Percentiles rank a stretch among this genome's conserved stretches.
Evolutionary conservation across 192 early-diverging fungal species (phyloP).

Genomic region (Physocladia obscura): DNA sequence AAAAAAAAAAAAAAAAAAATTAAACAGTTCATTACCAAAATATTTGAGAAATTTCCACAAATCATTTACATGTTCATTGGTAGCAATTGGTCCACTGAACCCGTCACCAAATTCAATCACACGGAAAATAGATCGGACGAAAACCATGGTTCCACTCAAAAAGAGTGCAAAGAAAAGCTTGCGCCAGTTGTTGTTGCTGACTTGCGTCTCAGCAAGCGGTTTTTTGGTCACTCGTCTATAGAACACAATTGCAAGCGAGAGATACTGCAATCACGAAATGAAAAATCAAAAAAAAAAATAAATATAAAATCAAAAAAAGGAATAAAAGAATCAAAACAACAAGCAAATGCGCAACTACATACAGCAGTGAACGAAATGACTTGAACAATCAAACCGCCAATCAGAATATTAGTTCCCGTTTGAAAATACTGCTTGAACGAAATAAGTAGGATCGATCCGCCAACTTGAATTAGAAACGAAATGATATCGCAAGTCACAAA

Average conservation of each 20-base stretch:
- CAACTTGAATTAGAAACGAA: conserved; percentile 24
- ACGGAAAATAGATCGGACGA: conserved; percentile 26
- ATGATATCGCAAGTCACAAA: conserved; percentile 27
- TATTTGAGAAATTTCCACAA: no score
- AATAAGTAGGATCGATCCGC: conserved; percentile 23
- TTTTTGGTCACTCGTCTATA: background rate
- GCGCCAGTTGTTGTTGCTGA: background rate
- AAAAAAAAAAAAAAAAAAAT: no score
- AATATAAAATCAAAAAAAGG: no score
- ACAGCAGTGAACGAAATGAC: conserved; percentile 19
- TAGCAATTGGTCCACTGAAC: conserved; percentile 25
- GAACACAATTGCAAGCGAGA: conserved; percentile 22
- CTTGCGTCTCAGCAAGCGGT: no score
- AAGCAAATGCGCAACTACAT: no score
- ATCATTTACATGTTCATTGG: no score
- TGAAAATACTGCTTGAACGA: background rate
- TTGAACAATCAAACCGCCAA: conserved; percentile 28
- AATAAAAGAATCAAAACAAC: no score
- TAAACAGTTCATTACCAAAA: no score
- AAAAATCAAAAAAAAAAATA: no score
- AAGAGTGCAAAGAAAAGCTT: background rate
- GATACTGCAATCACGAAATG: no score
- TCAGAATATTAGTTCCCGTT: conserved; percentile 12
- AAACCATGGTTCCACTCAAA: background rate
- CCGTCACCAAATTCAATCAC: conserved; percentile 31